Percentiles rank a stretch among this genome's conserved stretches.
phyloP scores from a whole-genome alignment of 345 rosid species.

The Salix arbutifolia region DNA sequence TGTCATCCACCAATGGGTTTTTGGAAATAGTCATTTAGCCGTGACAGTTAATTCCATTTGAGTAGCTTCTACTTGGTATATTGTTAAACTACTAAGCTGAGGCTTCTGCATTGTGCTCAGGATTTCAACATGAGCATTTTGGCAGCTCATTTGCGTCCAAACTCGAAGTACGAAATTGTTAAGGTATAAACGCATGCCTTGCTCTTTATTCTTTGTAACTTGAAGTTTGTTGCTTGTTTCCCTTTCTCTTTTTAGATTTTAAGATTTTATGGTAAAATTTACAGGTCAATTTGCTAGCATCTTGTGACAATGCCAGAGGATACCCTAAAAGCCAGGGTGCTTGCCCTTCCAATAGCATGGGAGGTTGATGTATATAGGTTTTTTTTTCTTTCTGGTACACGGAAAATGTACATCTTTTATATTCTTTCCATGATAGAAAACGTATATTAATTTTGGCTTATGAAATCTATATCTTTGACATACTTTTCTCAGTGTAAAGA shows the following conservation, averaged over 20 bases:
- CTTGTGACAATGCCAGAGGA: slow-evolving; percentile 44
- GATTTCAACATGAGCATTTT: slow-evolving; percentile 89
- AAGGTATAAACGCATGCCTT: slow-evolving; percentile 44
- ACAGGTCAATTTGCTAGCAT: slow-evolving; percentile 81
- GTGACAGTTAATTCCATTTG: neutral
- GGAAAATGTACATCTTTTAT: neutral
- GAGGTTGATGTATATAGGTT: slow-evolving; percentile 39
- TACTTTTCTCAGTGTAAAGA: neutral
- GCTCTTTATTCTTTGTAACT: neutral
- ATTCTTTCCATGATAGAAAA: neutral
- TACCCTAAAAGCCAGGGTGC: slow-evolving; percentile 26
- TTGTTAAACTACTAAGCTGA: neutral
- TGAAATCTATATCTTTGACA: neutral
- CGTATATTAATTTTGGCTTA: neutral
- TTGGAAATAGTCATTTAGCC: neutral
- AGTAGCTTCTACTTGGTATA: neutral
- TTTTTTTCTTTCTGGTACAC: no score
- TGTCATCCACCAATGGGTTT: neutral
- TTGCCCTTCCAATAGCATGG: slow-evolving; percentile 52
- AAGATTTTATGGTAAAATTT: slow-evolving; percentile 7
- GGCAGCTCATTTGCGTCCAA: slow-evolving; percentile 74
- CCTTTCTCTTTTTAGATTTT: neutral
- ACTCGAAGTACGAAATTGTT: slow-evolving; percentile 78
- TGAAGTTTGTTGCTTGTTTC: neutral
- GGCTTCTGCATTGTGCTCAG: slow-evolving; percentile 27